These are phyloP conservation scores for Cucurbita moschata DNA, from an alignment of 306 rosid genomes.

Conservation along the genomic window DNA sequence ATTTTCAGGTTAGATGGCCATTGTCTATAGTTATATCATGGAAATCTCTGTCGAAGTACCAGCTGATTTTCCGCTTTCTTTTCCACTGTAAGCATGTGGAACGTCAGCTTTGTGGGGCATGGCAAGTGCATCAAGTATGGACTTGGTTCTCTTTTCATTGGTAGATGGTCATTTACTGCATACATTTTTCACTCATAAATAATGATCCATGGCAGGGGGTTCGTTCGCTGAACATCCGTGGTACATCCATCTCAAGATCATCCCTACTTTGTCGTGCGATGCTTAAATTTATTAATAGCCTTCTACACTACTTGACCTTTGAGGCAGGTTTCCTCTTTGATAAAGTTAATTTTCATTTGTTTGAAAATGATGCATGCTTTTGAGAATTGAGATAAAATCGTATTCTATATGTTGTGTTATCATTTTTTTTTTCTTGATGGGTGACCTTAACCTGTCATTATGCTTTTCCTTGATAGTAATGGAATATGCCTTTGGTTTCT, in stretches of 20 bases:
- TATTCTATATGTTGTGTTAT: not conserved
- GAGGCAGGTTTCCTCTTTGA: constrained; percentile 48
- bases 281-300: constrained; percentile 92
- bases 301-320: constrained; percentile 87
- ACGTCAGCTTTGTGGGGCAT: constrained; percentile 91
- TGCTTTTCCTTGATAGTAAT: not conserved
- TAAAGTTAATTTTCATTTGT: not conserved
- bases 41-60: constrained; percentile 74
- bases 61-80: constrained; percentile 78
- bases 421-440: not conserved
- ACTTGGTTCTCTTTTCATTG: not conserved
- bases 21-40: constrained; percentile 79
- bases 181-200: constrained; percentile 11
- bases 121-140: constrained; percentile 96
- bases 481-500: not conserved
- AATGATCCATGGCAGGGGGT: constrained; percentile 46
- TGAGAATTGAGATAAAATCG: not conserved
- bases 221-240: constrained; percentile 62
- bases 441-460: not conserved
- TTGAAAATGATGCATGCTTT: not conserved
- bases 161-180: constrained; percentile 2
- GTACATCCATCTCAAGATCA: constrained; percentile 85
- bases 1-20: constrained; percentile 82
- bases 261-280: constrained; percentile 88
- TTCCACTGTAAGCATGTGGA: constrained; percentile 93